Conservation (phyloP, 1,284 basidiomycete species). For the Austroboletus rostrupii region DNA sequence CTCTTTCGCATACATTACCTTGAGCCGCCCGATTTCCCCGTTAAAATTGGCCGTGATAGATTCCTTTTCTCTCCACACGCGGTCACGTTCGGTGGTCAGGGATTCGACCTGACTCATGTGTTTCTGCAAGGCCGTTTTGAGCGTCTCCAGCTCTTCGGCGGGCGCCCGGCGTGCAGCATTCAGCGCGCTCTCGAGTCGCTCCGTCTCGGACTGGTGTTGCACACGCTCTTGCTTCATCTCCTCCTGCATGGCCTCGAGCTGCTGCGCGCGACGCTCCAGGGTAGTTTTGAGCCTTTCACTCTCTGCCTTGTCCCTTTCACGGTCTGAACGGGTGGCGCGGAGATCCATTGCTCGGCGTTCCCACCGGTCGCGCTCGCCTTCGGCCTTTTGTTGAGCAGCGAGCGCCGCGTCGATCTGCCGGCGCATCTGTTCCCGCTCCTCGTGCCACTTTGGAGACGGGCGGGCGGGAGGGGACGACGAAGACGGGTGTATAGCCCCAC, state of each 20-base stretch:
- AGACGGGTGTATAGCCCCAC: not conserved
- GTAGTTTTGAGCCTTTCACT: conserved; percentile 20
- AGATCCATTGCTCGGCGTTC: conserved; percentile 22
- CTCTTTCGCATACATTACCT: conserved; percentile 17
- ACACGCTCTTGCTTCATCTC: conserved; percentile 6
- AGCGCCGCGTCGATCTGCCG: conserved; percentile 11
- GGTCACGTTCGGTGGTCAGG: conserved; percentile 24
- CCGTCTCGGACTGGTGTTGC: conserved; percentile 8
- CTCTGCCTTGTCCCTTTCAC: conserved; percentile 24
- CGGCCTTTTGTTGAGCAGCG: conserved; percentile 12
- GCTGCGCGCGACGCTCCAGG: conserved; percentile 17
- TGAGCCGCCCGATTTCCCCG: conserved; percentile 26
- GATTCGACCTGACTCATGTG: conserved; percentile 18
- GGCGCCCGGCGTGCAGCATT: conserved; percentile 3
- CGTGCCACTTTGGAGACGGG: conserved; percentile 1
- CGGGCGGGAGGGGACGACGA: not conserved
- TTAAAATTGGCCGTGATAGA: conserved; percentile 8
- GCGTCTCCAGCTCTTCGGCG: conserved; percentile 17
- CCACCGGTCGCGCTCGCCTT: conserved; percentile 18
- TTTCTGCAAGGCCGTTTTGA: conserved; percentile 19
- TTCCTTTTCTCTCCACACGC: conserved; percentile 26
- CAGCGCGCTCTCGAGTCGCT: conserved; percentile 12
- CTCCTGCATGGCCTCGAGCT: conserved; percentile 9
- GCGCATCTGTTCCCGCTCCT: conserved; percentile 11
- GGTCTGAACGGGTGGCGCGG: conserved; percentile 6